phyloP scores from a whole-genome alignment of 352 stramenopile genomes.

The Phytophthora ohioensis region DNA sequence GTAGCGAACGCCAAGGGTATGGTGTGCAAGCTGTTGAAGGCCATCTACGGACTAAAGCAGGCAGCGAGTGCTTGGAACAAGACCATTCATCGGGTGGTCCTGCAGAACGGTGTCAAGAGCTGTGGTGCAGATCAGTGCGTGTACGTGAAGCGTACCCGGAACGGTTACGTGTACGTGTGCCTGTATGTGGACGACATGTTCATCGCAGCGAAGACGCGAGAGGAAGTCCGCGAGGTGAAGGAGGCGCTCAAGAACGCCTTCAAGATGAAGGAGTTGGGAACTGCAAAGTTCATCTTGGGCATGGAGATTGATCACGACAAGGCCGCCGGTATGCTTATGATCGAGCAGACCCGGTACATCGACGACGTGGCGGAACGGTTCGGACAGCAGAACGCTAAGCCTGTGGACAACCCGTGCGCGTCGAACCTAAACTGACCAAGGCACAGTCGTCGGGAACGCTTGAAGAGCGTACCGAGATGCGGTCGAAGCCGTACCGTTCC shows the following conservation, averaged over 20 bases:
- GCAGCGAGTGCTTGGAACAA: constrained; percentile 13
- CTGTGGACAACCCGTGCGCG: constrained; percentile 7
- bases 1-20: not conserved
- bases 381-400: constrained; percentile 19
- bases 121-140: constrained; percentile 32
- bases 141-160: constrained; percentile 12
- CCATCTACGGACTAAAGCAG: constrained; percentile 31
- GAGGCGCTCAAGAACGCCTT: constrained; percentile 9
- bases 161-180: constrained; percentile 21
- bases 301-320: constrained; percentile 36
- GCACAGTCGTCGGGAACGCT: constrained; percentile 9
- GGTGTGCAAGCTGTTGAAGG: constrained; percentile 21
- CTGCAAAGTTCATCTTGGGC: constrained; percentile 23
- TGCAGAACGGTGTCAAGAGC: too few species aligned
- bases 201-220: constrained; percentile 17
- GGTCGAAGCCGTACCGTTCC: constrained; percentile 12
- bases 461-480: constrained; percentile 4
- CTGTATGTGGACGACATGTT: not conserved
- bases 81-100: too few species aligned
- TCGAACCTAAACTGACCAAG: constrained; percentile 11
- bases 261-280: not conserved
- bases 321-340: constrained; percentile 9
- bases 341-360: constrained; percentile 37
- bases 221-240: constrained; percentile 23
- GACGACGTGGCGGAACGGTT: constrained; percentile 23